Base-by-base conservation (phyloP, 169 alveolate species). In the Babesia gibsoni region DNA sequence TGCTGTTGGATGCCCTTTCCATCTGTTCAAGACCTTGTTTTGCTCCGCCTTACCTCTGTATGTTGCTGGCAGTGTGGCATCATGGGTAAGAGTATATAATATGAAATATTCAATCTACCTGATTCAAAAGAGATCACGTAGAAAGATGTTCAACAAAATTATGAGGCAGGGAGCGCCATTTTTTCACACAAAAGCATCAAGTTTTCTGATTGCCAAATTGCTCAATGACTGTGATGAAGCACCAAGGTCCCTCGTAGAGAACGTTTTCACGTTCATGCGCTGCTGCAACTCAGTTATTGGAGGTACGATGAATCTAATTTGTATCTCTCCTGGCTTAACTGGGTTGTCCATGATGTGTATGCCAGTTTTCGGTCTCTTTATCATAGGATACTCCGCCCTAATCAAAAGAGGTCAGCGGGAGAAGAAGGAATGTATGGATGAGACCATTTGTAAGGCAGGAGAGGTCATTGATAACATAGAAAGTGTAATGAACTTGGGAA, bases 191-290 rank as follows among this genome's bases (percentile, higher is more conserved):
- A 29, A 49, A 18, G 65, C 82, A 35, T 36, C 77, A 7, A 58
- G 74, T n/a, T 36, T 52, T 6, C 53, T 77, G 18, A 35, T 77
- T 23, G 39, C 72, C 29, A 77, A 52, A 33, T 41, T 77, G 58
- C 56, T 66, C 25, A 50, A 56, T 27, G 86, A 77, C 75, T 77
- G 86, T 37, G 82, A 77, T 41, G 82, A 77, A 35, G 86, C 82
- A 1, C 86, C 86, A 0, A 68, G 33, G 22, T 12, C 68, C n/a
- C 18, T 77, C 49, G 67, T 77, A 8, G 82, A 77, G 46, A 58
- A 45, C 57, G 33, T 18, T 5, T 36, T 41, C 66, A 68, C 53
- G 9, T 65, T 77, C 41, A 22, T 77, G 18, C 54, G 86, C 20
- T 66, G 73, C 59, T 77, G 73, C 37, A 77, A 77, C 59, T 77